These are phyloP conservation scores for Globisporangium alternatum DNA, from an alignment of 352 stramenopile species.

Conservation along the genomic window DNA sequence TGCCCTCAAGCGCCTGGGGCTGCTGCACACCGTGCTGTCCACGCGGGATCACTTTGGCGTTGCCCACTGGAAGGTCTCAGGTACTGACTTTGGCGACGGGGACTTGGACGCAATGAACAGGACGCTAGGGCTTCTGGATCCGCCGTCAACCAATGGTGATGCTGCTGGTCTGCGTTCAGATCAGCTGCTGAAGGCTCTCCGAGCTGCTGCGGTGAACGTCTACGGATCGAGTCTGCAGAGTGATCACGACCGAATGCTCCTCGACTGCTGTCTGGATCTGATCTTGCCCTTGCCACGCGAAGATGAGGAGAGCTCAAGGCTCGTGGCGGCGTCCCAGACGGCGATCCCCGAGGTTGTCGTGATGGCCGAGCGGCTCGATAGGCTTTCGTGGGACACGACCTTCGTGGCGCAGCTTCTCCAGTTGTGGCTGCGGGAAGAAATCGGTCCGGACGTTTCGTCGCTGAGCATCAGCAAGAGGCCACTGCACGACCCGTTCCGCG, in stretches of 20 bases:
- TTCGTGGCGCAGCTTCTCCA: conserved; percentile 13
- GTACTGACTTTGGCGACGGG: conserved; percentile 7
- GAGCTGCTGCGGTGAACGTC: conserved; percentile 23
- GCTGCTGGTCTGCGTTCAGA: not conserved
- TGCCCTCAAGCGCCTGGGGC: conserved; percentile 25
- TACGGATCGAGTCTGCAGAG: conserved; percentile 27
- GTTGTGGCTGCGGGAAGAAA: conserved; percentile 3
- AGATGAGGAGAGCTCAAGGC: not conserved
- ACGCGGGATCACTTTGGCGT: conserved; percentile 14
- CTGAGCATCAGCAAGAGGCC: not conserved
- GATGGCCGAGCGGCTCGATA: conserved; percentile 16
- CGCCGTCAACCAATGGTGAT: not conserved
- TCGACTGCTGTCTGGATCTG: conserved; percentile 28
- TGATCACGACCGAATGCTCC: conserved; percentile 21
- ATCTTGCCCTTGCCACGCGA: conserved; percentile 9
- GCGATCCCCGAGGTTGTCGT: conserved; percentile 24
- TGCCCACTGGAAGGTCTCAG: conserved; percentile 13
- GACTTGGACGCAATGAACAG: conserved; percentile 15
- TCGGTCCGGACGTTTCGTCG: not conserved
- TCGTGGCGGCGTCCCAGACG: conserved; percentile 9
- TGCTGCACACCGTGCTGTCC: conserved; percentile 24
- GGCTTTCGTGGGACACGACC: conserved; percentile 18
- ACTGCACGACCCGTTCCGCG: not conserved
- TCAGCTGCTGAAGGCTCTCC: conserved; percentile 3
- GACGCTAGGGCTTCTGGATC: not conserved